Percentiles rank a stretch among this genome's conserved stretches.
phyloP scores from a whole-genome alignment of 345 rosid genomes.

The Murraya paniculata region DNA sequence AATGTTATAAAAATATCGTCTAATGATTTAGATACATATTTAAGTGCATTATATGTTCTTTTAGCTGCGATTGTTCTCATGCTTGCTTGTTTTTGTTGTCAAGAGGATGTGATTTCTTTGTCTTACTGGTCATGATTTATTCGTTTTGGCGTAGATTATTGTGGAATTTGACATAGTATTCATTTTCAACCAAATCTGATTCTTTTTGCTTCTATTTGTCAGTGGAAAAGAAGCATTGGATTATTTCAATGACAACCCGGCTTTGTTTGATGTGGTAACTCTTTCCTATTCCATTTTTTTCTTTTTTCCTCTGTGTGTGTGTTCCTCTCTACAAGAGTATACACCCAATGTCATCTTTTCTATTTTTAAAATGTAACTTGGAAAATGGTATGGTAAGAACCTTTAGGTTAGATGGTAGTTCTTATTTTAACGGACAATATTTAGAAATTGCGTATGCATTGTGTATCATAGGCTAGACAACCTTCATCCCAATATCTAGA shows the following conservation, averaged over 20 bases:
- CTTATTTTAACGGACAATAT: neutral
- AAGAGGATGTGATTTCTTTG: no score
- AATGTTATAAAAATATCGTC: no score
- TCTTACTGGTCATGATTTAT: no score
- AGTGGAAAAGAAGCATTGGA: conserved; percentile 83
- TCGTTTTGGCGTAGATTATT: neutral
- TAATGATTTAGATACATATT: no score
- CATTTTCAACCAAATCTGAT: neutral
- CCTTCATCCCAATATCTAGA: neutral
- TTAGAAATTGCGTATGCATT: neutral
- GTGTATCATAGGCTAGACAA: neutral
- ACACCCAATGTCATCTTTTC: neutral
- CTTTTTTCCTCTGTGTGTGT: neutral
- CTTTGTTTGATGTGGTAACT: conserved; percentile 75
- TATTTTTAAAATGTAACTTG: neutral
- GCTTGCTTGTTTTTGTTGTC: no score
- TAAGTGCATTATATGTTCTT: no score
- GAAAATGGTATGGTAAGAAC: neutral
- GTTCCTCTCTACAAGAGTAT: neutral
- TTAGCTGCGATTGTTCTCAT: no score
- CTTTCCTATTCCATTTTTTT: neutral
- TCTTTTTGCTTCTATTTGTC: conserved; percentile 12
- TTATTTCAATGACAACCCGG: conserved; percentile 78
- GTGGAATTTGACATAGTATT: neutral
- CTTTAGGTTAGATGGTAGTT: neutral